Conservation (phyloP, 768 basidiomycete genomes). For the Amanita rimosa region DNA sequence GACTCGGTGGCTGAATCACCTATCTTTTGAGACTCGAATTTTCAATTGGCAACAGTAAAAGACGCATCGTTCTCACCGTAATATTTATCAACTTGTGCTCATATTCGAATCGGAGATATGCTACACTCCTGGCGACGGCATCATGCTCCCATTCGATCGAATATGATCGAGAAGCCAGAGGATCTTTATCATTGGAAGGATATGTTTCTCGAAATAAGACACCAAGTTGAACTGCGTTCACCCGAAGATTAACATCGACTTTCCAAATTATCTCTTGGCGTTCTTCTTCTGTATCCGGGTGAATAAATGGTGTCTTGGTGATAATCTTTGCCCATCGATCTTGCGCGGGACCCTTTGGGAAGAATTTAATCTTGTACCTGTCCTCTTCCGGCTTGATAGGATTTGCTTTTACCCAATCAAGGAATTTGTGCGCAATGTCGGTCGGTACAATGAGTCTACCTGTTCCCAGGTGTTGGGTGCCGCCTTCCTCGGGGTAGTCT, state of each 20-base stretch:
- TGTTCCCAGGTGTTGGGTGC: conserved; percentile 39
- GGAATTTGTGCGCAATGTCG: conserved; percentile 32
- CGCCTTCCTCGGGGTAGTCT: conserved; percentile 33
- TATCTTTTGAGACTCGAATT: conserved; percentile 27
- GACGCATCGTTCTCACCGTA: conserved; percentile 27
- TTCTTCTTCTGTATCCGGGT: conserved; percentile 43
- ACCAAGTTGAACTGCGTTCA: conserved; percentile 61
- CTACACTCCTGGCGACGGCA: conserved; percentile 33
- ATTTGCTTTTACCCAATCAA: conserved; percentile 27
- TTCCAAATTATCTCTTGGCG: conserved; percentile 29
- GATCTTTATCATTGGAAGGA: conserved; percentile 16
- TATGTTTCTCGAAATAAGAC: conserved; percentile 33
- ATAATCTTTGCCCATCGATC: conserved; percentile 24
- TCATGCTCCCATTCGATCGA: conserved; percentile 62
- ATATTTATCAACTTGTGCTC: conserved; percentile 57
- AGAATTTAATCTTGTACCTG: conserved; percentile 18
- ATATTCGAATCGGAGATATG: conserved; percentile 52
- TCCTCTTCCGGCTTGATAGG: conserved; percentile 30
- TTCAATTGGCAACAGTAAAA: background rate
- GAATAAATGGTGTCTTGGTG: conserved; percentile 42
- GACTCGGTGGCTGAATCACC: conserved; percentile 44
- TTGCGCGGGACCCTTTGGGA: conserved; percentile 8
- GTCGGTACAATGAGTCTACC: conserved; percentile 30
- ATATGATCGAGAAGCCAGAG: conserved; percentile 35
- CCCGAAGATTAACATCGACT: conserved; percentile 37